Evolutionary conservation across 192 early-diverging fungal species (phyloP), one percentile per base, ranked within the genome.

Genomic region (Rhizophagus sp.): DNA sequence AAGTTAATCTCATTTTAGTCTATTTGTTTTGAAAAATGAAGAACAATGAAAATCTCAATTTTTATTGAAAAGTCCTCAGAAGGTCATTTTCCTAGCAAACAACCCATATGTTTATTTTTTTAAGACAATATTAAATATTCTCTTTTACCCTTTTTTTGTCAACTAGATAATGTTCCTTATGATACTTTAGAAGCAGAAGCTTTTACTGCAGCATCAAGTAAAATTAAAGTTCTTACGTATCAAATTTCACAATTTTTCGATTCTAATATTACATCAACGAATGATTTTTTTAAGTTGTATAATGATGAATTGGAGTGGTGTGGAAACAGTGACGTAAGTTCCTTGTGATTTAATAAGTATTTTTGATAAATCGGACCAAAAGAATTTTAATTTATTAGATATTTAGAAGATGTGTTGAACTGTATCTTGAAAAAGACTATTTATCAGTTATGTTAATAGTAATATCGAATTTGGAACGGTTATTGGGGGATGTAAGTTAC

Each of bases 401-500:
- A 13, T 67, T 52, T 49, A 44, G 8, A 22, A 47, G 49, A 50
- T 65, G 61, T 47, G 4, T 81, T 22, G 62, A 81, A 3, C 49
- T 81, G 7, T 66, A 81, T 67, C 24, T 25, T 30, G 39, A 65
- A 44, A 15, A 65, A 67, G 74, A 81, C 17, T 64, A 57, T 67
- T 77, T 39, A 15, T 64, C 80, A 36, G 25, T 22, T 27, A 36
- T 81, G n/a, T 61, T 81, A n/a, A 57, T 81, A 17, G 62, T 33
- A 17, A 65, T 76, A 36, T 66, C 80, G 17, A 49, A 49, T 9
- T 52, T 81, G 36, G 80, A 81, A 36, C 39, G 63, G 36, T 22
- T 76, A 24, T 65, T 81, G 10, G 75, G 80, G 19, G 73, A 77
- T 76, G 74, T 81, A 81, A 36, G 74, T 81, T 1, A 69, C 49